These are phyloP conservation scores for Prunus fruticosa DNA, from an alignment of 306 rosid species.

Conservation along the genomic window DNA sequence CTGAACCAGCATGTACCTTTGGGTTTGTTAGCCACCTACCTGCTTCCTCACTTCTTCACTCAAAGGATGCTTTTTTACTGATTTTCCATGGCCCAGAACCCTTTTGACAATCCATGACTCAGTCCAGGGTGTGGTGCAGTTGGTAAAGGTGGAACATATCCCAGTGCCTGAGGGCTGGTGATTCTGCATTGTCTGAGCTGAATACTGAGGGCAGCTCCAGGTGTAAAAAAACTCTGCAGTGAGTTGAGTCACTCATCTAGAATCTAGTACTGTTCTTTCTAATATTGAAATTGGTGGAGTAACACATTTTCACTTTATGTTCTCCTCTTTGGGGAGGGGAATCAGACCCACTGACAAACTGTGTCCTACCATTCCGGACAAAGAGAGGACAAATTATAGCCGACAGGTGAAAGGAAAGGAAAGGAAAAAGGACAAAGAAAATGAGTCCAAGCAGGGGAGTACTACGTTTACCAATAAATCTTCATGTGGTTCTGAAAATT, in stretches of 20 bases:
- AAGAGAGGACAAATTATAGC: constrained; percentile 17
- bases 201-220: too few species aligned
- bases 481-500: constrained; percentile 66
- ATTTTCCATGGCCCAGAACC: constrained; percentile 31
- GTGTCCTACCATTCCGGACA: constrained; percentile 70
- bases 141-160: constrained; percentile 38
- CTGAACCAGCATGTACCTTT: too few species aligned
- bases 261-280: constrained; percentile 41
- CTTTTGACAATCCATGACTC: constrained; percentile 30
- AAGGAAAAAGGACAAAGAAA: not conserved
- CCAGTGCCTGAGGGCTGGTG: too few species aligned
- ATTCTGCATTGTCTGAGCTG: too few species aligned
- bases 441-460: constrained; percentile 15
- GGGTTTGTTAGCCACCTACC: constrained; percentile 33
- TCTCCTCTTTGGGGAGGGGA: constrained; percentile 69
- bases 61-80: constrained; percentile 22
- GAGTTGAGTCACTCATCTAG: too few species aligned
- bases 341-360: constrained; percentile 56
- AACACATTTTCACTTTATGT: too few species aligned
- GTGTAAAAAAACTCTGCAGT: too few species aligned
- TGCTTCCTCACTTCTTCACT: constrained; percentile 30
- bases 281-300: too few species aligned
- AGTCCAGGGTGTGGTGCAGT: constrained; percentile 31
- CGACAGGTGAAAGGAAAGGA: not conserved
- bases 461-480: constrained; percentile 64